A percentile compares a stretch with the other conserved stretches of the same genome.
Evolutionary conservation across 2,329 filamentous ascomycete species (phyloP).

Genomic region (Fusarium sp.): DNA sequence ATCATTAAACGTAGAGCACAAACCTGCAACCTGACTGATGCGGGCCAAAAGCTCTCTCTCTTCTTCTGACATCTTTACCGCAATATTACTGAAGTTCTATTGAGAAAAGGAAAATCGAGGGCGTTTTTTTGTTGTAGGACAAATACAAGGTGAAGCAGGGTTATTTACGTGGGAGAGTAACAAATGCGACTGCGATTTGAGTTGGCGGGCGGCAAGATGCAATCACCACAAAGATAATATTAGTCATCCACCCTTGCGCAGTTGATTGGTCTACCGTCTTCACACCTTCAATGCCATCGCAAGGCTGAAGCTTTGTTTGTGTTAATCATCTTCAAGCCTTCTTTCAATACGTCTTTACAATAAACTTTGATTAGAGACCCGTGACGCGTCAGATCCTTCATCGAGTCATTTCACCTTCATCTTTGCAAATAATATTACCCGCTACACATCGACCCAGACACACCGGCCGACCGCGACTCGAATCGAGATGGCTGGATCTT

Average conservation of each 20-base stretch:
- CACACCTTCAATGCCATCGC: conserved; percentile 18
- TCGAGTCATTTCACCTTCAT: not conserved
- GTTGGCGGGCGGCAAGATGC: conserved; percentile 22
- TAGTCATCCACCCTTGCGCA: conserved; percentile 35
- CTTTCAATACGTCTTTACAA: not conserved
- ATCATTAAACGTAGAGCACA: conserved; percentile 34
- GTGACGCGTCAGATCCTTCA: not conserved
- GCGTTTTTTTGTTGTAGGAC: not conserved
- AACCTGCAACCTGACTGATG: conserved; percentile 65
- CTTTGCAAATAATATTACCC: not conserved
- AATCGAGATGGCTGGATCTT: conserved; percentile 49
- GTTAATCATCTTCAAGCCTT: conserved; percentile 4
- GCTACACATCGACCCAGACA: not conserved
- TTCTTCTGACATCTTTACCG: conserved; percentile 57
- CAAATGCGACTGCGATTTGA: conserved; percentile 2
- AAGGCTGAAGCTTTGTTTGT: conserved; percentile 38
- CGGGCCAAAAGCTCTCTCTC: conserved; percentile 64
- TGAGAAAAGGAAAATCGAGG: not conserved
- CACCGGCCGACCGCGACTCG: conserved; percentile 5
- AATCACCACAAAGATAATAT: conserved; percentile 34
- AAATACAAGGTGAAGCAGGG: not conserved
- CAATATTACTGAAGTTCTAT: not conserved
- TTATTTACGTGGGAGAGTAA: not conserved
- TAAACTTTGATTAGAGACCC: not conserved
- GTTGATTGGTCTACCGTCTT: conserved; percentile 33